Conservation (phyloP, 257 asterid genomes). For the Voacanga thouarsii region DNA sequence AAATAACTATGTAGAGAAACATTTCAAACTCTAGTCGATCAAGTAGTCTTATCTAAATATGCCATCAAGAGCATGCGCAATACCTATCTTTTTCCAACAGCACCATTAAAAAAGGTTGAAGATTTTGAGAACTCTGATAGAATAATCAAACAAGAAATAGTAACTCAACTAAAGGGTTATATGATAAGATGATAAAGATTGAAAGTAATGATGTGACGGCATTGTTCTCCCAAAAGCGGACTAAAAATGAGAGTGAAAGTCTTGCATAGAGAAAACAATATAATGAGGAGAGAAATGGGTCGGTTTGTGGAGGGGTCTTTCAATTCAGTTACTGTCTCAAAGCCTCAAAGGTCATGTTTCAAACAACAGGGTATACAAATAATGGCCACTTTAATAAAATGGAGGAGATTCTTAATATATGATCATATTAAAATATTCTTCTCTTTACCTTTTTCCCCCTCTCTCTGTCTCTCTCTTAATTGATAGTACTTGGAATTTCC, state of each 20-base stretch:
- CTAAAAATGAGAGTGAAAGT: background rate
- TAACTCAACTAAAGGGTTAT: background rate
- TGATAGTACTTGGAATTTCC: background rate
- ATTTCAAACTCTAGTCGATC: background rate
- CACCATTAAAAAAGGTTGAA: background rate
- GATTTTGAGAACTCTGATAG: background rate
- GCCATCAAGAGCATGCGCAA: background rate
- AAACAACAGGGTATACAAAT: background rate
- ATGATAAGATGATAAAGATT: slow-evolving; percentile 1
- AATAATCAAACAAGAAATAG: background rate
- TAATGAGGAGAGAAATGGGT: background rate
- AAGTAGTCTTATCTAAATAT: background rate
- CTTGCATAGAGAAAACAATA: background rate
- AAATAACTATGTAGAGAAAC: background rate
- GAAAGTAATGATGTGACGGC: slow-evolving; percentile 16
- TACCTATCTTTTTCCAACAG: background rate
- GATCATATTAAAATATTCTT: background rate
- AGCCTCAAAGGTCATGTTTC: background rate
- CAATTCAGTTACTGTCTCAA: too few species aligned
- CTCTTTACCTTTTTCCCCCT: too few species aligned
- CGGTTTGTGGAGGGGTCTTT: slow-evolving; percentile 14
- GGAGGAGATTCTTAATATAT: background rate
- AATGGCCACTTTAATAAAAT: background rate
- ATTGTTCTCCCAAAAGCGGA: slow-evolving; percentile 7
- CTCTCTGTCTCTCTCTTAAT: too few species aligned